Percentiles rank a stretch among this genome's conserved stretches.
Evolutionary conservation across 2,329 filamentous ascomycete genomes (phyloP).

Genomic region (Botrytis pseudocinerea): DNA sequence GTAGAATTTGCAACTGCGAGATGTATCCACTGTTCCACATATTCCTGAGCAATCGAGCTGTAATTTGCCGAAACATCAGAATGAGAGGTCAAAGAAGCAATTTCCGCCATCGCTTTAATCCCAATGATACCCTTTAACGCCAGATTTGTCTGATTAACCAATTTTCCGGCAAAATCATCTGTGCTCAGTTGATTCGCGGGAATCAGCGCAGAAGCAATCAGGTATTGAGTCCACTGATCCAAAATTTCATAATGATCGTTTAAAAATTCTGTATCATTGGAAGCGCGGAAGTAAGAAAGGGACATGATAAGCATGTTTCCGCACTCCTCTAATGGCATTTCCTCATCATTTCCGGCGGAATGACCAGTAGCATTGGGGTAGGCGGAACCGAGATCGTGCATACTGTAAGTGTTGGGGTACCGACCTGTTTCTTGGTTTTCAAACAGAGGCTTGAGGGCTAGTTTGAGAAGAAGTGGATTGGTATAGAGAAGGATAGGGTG

Average conservation of each 20-base stretch:
- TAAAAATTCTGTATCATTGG: constrained; percentile 56
- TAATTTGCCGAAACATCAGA: constrained; percentile 58
- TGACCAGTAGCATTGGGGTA: constrained; percentile 75
- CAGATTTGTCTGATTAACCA: constrained; percentile 78
- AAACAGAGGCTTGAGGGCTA: constrained; percentile 63
- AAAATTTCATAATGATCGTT: constrained; percentile 68
- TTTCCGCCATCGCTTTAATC: constrained; percentile 75
- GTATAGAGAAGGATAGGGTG: constrained; percentile 83
- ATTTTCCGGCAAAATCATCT: constrained; percentile 79
- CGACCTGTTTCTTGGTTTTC: constrained; percentile 67
- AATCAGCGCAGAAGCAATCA: constrained; percentile 71
- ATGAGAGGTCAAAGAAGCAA: constrained; percentile 63
- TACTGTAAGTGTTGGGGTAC: constrained; percentile 69
- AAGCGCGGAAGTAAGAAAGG: constrained; percentile 63
- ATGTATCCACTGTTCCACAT: constrained; percentile 71
- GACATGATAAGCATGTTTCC: constrained; percentile 84
- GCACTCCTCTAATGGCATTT: constrained; percentile 76
- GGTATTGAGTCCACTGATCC: constrained; percentile 76
- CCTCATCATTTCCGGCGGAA: constrained; percentile 68
- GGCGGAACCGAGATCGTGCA: constrained; percentile 70
- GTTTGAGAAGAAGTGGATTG: constrained; percentile 62
- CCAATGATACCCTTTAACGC: constrained; percentile 83
- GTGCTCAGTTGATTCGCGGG: constrained; percentile 77
- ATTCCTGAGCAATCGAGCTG: constrained; percentile 60
- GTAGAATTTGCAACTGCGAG: constrained; percentile 65